These are phyloP conservation scores for Beta macrorhiza DNA, from an alignment of 179 eudicot genomes.

Conservation along the genomic window DNA sequence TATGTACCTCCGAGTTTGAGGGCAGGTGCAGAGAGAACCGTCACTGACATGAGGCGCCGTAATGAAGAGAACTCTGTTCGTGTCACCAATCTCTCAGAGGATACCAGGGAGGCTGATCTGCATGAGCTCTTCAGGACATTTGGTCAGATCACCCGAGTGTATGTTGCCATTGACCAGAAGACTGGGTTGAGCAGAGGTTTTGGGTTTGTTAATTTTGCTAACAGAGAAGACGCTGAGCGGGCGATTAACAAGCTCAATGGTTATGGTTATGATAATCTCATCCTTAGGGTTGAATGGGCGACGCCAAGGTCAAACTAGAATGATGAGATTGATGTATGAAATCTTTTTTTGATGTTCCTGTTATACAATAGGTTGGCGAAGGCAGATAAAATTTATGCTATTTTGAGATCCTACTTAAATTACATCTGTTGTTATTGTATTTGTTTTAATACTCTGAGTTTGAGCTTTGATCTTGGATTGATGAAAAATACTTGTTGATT, in stretches of 20 bases:
- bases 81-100: slow-evolving; percentile 88
- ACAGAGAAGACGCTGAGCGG: slow-evolving; percentile 71
- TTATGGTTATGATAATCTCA: slow-evolving; percentile 88
- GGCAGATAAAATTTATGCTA: slow-evolving; percentile 1
- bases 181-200: slow-evolving; percentile 81
- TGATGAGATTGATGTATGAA: background rate
- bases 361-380: background rate
- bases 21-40: slow-evolving; percentile 59
- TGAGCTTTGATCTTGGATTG: background rate
- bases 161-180: slow-evolving; percentile 87
- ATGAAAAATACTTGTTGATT: too few relatives aligned
- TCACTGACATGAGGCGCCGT: slow-evolving; percentile 68
- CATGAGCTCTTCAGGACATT: slow-evolving; percentile 80
- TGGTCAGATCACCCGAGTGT: slow-evolving; percentile 67
- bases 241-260: slow-evolving; percentile 89
- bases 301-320: slow-evolving; percentile 55
- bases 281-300: slow-evolving; percentile 82
- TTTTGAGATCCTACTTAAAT: background rate
- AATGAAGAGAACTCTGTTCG: slow-evolving; percentile 91
- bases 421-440: background rate
- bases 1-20: slow-evolving; percentile 68
- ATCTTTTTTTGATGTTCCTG: background rate
- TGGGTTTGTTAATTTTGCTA: slow-evolving; percentile 79
- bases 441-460: background rate
- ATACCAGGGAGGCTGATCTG: slow-evolving; percentile 80